Evolutionary conservation across 306 rosid genomes (phyloP), one percentile per base, ranked within the genome.

Genomic region (Glycine latifolia): DNA sequence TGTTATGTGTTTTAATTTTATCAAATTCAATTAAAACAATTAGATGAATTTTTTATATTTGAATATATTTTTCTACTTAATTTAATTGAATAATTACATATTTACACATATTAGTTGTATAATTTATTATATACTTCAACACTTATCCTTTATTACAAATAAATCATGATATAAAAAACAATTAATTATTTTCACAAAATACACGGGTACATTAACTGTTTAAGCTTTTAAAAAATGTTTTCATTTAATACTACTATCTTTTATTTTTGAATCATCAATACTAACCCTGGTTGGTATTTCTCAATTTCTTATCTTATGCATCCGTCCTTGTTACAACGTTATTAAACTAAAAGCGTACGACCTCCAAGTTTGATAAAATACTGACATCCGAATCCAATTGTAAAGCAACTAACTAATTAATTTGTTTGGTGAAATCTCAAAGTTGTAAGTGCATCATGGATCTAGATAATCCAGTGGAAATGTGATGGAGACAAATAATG

Each of bases 321-420:
- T 12, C 8, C 12, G 44, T 63, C 17, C 10, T 63, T 35, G 69
- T 13, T 13, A 10, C 70, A 65, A 65, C 2, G 35, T 63, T 6
- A 63, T 14, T 66, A 66, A 39, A 66, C 71, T 65, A 41, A 66
- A 39, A 41, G 31, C 41, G 15, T 9, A 16, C 35, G 65, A 8
- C 43, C 6, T 61, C 67, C 37, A 1, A 61, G 43, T 61, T 31
- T 70, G 60, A 50, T 54, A 53, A 54, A 73, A 37, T 63, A 58
- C 37, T 12, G 26, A 49, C 62, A 12, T 81, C 53, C 74, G 54
- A 65, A 12, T 81, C 53, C 74, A 63, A 65, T 67, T 35, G 16
- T 37, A 76, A 76, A 59, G 50, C 46, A 35, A 35, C 48, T 20
- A 81, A 65, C 4, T 17, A 81, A 63, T 6, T 52, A 73, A 39